Conservation (phyloP, 371 early-diverging fungal species). For the Mucor saturninus region DNA sequence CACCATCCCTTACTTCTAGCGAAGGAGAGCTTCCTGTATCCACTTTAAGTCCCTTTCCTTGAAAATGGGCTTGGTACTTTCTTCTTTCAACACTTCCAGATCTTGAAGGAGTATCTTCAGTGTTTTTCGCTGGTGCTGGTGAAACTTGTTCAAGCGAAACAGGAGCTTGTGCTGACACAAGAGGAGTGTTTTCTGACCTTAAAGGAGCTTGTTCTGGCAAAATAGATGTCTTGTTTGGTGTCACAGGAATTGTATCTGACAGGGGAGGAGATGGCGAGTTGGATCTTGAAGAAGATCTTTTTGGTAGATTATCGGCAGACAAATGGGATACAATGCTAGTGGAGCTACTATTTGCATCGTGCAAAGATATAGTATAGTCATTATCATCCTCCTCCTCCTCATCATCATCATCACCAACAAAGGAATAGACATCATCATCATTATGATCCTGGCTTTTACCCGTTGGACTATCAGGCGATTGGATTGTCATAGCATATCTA, state of each 20-base stretch:
- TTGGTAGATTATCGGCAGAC: not conserved
- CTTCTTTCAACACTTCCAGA: constrained; percentile 18
- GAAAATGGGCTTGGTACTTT: constrained; percentile 36
- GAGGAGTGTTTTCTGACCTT: not conserved
- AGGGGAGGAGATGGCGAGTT: constrained; percentile 1
- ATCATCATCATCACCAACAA: constrained; percentile 12
- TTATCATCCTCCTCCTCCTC: not conserved
- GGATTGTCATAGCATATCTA: constrained; percentile 31
- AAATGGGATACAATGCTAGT: not conserved
- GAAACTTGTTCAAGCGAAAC: not conserved
- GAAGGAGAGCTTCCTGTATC: constrained; percentile 26
- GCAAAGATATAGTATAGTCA: not conserved
- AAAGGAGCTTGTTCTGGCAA: not conserved
- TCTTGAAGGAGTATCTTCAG: constrained; percentile 11
- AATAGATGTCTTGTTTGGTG: not conserved
- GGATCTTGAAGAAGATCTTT: not conserved
- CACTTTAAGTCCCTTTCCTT: constrained; percentile 45
- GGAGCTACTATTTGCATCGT: constrained; percentile 2
- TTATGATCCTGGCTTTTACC: constrained; percentile 3
- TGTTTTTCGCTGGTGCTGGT: not conserved
- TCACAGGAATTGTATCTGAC: not conserved
- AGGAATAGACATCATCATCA: constrained; percentile 16
- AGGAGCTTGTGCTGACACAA: not conserved
- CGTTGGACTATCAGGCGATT: constrained; percentile 32
- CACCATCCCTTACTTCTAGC: not conserved